Conservation (phyloP, 116 monocot species). For the Dioscorea cayenensis region DNA sequence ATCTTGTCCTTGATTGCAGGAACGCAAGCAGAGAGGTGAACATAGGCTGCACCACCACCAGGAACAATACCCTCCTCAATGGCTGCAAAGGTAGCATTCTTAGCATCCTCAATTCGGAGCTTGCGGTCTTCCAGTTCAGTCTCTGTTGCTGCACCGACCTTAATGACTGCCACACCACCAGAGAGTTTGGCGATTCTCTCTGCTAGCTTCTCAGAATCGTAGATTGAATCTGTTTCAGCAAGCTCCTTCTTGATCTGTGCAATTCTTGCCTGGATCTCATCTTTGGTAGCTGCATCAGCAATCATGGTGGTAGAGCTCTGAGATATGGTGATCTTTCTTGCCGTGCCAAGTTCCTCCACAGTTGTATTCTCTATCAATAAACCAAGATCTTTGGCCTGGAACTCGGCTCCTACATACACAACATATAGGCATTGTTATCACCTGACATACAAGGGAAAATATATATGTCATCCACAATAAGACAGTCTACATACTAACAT, state of each 20-base stretch:
- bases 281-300: constrained; percentile 69
- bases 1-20: constrained; percentile 60
- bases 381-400: constrained; percentile 78
- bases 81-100: no score
- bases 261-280: constrained; percentile 76
- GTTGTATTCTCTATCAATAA: constrained; percentile 49
- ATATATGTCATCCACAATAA: no score
- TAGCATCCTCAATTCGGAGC: constrained; percentile 49
- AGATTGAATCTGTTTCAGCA: constrained; percentile 47
- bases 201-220: constrained; percentile 58
- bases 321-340: constrained; percentile 60
- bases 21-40: constrained; percentile 62
- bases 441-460: no score
- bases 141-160: constrained; percentile 65
- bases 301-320: constrained; percentile 55
- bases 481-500: no score
- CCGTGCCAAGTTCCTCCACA: constrained; percentile 68
- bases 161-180: not conserved
- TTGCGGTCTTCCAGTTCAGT: constrained; percentile 81
- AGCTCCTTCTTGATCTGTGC: constrained; percentile 74
- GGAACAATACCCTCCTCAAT: constrained; percentile 41
- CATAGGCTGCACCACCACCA: constrained; percentile 75
- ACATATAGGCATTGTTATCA: no score
- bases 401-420: constrained; percentile 55
- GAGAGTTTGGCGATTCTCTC: constrained; percentile 65